Evolutionary conservation across 495 filamentous ascomycete genomes (phyloP), one percentile per base, ranked within the genome.

Genomic region (Neurospora sp.): DNA sequence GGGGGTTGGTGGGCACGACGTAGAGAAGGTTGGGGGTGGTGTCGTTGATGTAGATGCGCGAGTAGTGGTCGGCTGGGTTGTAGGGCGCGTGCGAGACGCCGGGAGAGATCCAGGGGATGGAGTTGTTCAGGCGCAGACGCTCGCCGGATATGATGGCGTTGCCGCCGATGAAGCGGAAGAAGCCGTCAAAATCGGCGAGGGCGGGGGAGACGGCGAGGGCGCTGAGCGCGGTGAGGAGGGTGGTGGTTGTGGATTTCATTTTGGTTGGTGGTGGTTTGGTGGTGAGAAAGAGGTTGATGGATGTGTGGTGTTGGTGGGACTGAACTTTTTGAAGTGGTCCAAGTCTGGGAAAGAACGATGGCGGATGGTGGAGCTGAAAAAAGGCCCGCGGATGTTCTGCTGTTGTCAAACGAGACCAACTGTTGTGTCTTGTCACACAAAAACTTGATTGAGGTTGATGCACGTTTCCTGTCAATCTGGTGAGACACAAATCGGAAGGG

Each of bases 1-100:
- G 76, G 6, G 76, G 76, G 42, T 78, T 73, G 12, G 76, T 78
- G 10, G 76, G 74, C 2, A 78, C 73, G 0, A 76, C 74, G 38
- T 39, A 42, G 22, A 77, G 74, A 2, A 45, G 22, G 75, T 71
- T 4, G 31, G 37, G 18, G 0, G 70, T 35, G 37, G 42, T 39
- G n/a, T 39, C 38, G 68, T 72, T 70, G 53, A 70, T 16, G 53
- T 22, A 59, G 59, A 76, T 68, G 70, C 74, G 74, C 31, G 35
- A 31, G 70, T 73, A 76, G 69, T 76, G 76, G 68, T 78, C 76
- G 4, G 27, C 65, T 0, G 74, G 74, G 68, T 76, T 78, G 69
- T 78, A 47, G 1, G 76, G 76, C 0, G 76, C 38, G 1, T 35
- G 42, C 14, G 76, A 70, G 12, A 73, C 73, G 38, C 75, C 75